These are phyloP conservation scores for Emericellopsis cladophorae DNA, from an alignment of 2,329 filamentous ascomycete species.

Conservation along the genomic window DNA sequence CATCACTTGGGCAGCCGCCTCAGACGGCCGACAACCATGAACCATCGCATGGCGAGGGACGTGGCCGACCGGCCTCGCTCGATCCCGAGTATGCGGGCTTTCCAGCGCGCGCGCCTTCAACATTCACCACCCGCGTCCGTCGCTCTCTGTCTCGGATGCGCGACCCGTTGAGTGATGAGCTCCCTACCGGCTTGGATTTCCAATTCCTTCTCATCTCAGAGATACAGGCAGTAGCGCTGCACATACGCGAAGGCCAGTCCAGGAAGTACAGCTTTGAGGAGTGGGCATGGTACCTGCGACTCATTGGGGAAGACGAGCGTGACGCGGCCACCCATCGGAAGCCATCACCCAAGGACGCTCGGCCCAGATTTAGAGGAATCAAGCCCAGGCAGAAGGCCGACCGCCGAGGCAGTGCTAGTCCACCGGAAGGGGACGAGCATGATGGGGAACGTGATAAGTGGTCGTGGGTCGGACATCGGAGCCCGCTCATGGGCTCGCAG, in stretches of 20 bases:
- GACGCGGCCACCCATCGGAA: constrained; percentile 36
- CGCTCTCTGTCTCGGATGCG: constrained; percentile 16
- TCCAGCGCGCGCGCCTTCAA: constrained; percentile 1
- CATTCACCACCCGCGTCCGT: constrained; percentile 2
- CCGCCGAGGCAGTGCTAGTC: too few relatives aligned
- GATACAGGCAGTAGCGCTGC: constrained; percentile 50
- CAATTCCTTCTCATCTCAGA: constrained; percentile 57
- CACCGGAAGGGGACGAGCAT: neutral
- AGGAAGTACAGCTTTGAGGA: constrained; percentile 69
- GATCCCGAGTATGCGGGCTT: neutral
- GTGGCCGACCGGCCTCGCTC: neutral
- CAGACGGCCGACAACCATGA: neutral
- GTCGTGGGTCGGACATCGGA: constrained; percentile 62
- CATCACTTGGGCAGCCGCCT: neutral
- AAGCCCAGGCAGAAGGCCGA: too few relatives aligned
- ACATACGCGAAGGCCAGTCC: constrained; percentile 45
- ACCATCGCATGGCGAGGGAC: neutral
- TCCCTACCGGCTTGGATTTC: constrained; percentile 35
- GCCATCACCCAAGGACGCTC: constrained; percentile 12
- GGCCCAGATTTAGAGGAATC: neutral
- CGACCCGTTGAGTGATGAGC: constrained; percentile 16
- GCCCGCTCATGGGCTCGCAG: constrained; percentile 56
- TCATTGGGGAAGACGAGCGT: constrained; percentile 58
- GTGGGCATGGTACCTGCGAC: constrained; percentile 72
- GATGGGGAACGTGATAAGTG: constrained; percentile 27